These are phyloP conservation scores for Cordyceps militaris DNA, from an alignment of 2,329 filamentous ascomycete species.

Conservation along the genomic window DNA sequence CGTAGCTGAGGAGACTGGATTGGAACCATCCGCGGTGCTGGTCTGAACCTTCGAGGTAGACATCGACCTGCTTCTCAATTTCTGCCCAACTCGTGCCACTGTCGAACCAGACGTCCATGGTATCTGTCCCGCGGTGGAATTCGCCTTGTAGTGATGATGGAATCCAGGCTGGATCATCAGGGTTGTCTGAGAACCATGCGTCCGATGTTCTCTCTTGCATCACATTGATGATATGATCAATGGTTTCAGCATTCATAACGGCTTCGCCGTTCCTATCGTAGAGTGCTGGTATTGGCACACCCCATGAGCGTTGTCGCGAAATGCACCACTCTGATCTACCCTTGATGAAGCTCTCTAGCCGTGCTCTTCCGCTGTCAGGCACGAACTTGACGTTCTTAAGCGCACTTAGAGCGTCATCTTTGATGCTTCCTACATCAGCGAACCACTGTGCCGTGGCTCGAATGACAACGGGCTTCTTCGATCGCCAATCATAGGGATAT, in stretches of 20 bases:
- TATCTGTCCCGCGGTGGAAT: slow-evolving; percentile 77
- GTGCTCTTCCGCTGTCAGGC: slow-evolving; percentile 63
- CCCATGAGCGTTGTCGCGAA: slow-evolving; percentile 91
- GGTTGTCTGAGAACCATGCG: slow-evolving; percentile 85
- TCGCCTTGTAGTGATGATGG: slow-evolving; percentile 49
- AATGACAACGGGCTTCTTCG: slow-evolving; percentile 85
- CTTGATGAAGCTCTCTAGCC: slow-evolving; percentile 79
- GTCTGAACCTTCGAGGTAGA: slow-evolving; percentile 91
- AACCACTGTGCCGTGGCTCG: slow-evolving; percentile 97
- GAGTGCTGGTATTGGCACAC: slow-evolving; percentile 88
- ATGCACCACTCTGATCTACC: slow-evolving; percentile 96
- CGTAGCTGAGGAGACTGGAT: slow-evolving; percentile 81
- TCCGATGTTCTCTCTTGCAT: slow-evolving; percentile 76
- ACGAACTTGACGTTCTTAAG: slow-evolving; percentile 70
- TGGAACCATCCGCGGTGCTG: slow-evolving; percentile 99
- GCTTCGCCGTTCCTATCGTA: slow-evolving; percentile 68
- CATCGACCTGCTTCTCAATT: slow-evolving; percentile 56
- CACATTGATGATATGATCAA: slow-evolving; percentile 76
- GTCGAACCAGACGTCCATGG: slow-evolving; percentile 99
- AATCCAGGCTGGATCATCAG: slow-evolving; percentile 72
- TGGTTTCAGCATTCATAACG: slow-evolving; percentile 69
- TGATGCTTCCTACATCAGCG: slow-evolving; percentile 80
- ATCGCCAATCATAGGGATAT: slow-evolving; percentile 97
- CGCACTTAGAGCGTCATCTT: slow-evolving; percentile 61
- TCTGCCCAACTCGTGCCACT: slow-evolving; percentile 89